phyloP scores from a whole-genome alignment of 2,329 filamentous ascomycete species.

The Fusarium continuum region DNA sequence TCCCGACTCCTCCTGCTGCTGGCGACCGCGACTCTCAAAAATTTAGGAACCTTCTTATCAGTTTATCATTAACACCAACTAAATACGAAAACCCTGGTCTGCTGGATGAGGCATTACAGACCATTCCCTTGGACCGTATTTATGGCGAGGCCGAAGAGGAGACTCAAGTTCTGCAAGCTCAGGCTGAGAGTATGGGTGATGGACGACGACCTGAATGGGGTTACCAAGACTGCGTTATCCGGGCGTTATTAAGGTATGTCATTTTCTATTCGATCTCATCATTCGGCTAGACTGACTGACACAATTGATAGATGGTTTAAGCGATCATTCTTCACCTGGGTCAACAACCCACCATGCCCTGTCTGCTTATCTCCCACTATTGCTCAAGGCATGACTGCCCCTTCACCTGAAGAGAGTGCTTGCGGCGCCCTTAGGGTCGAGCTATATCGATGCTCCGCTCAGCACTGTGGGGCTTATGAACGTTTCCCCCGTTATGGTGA shows the following conservation, averaged over 20 bases:
- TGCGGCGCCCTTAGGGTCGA: conserved; percentile 89
- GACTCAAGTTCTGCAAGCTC: conserved; percentile 83
- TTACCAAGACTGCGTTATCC: conserved; percentile 95
- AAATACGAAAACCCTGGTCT: conserved; percentile 97
- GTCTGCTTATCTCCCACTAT: conserved; percentile 85
- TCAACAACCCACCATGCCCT: conserved; percentile 91
- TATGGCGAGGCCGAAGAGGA: conserved; percentile 96
- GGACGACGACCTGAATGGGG: conserved; percentile 89
- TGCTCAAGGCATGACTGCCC: conserved; percentile 82
- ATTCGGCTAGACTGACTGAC: conserved; percentile 26
- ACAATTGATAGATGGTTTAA: conserved; percentile 78
- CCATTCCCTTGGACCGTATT: conserved; percentile 88
- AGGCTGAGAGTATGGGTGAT: conserved; percentile 86
- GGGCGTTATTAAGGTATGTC: conserved; percentile 81
- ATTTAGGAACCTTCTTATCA: conserved; percentile 83
- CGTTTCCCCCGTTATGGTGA: conserved; percentile 95
- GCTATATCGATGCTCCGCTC: conserved; percentile 84
- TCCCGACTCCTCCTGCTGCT: conserved; percentile 76
- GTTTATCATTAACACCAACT: conserved; percentile 85
- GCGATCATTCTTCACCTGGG: conserved; percentile 92
- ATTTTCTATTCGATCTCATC: background rate
- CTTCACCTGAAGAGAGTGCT: conserved; percentile 87
- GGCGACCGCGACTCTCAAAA: conserved; percentile 74
- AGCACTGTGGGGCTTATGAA: conserved; percentile 79
- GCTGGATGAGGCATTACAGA: conserved; percentile 87